These are phyloP conservation scores for Rutstroemia sydowiana DNA, from an alignment of 2,329 filamentous ascomycete species.

Conservation along the genomic window DNA sequence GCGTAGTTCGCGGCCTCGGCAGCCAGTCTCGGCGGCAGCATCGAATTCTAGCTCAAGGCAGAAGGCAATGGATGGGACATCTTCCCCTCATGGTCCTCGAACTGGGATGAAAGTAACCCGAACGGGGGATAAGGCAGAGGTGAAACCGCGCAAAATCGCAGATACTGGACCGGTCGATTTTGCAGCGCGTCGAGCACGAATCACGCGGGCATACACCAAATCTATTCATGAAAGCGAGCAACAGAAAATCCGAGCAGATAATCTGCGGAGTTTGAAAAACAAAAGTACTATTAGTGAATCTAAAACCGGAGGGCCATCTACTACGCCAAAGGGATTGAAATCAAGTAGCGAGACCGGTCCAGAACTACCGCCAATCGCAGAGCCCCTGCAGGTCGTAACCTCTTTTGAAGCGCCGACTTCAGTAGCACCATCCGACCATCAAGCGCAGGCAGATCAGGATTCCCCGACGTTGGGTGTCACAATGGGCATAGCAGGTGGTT, in stretches of 20 bases:
- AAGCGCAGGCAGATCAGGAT: constrained; percentile 34
- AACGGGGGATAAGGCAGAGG: constrained; percentile 17
- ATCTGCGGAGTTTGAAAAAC: constrained; percentile 28
- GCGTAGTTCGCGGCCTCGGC: constrained; percentile 73
- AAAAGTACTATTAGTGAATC: background rate
- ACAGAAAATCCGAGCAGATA: constrained; percentile 40
- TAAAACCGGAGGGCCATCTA: background rate
- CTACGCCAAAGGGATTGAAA: background rate
- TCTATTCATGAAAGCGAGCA: constrained; percentile 69
- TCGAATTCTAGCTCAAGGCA: constrained; percentile 63
- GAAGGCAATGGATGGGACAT: constrained; percentile 46
- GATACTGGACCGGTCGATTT: constrained; percentile 75
- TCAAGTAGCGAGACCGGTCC: constrained; percentile 5
- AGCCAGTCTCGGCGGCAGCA: constrained; percentile 70
- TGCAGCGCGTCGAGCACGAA: constrained; percentile 71
- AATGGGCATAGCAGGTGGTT: constrained; percentile 51
- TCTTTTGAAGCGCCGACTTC: constrained; percentile 15
- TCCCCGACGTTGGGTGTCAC: constrained; percentile 56
- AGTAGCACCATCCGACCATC: constrained; percentile 1
- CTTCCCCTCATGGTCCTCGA: constrained; percentile 20
- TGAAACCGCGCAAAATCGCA: constrained; percentile 41
- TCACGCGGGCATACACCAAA: constrained; percentile 78
- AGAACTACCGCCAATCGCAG: constrained; percentile 3
- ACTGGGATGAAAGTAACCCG: constrained; percentile 27
- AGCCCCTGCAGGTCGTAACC: constrained; percentile 23